phyloP scores from a whole-genome alignment of 1,139 yeast species.

The Sugiyamaella castrensis region DNA sequence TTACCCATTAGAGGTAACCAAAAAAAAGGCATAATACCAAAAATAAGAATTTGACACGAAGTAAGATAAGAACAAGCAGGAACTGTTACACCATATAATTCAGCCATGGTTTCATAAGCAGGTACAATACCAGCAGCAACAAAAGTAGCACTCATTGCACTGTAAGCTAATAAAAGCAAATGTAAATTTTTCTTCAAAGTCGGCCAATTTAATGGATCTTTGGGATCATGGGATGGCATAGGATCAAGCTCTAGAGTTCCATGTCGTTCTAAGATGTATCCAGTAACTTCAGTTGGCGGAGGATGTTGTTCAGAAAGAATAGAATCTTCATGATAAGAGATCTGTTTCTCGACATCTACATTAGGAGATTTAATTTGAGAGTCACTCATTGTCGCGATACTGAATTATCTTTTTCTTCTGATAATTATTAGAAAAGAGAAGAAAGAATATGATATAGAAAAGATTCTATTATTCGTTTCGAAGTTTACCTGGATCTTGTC shows the following conservation, averaged over 20 bases:
- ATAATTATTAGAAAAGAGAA: too few species aligned
- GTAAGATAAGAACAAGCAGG: slow-evolving; percentile 21
- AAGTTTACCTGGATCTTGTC: too few species aligned
- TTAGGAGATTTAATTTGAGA: neutral
- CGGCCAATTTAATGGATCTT: slow-evolving; percentile 25
- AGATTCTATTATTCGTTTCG: too few species aligned
- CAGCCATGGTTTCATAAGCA: slow-evolving; percentile 22
- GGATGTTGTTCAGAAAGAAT: slow-evolving; percentile 1
- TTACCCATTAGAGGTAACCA: slow-evolving; percentile 22
- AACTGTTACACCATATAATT: slow-evolving; percentile 18
- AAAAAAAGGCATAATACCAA: slow-evolving; percentile 22
- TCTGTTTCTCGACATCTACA: slow-evolving; percentile 1
- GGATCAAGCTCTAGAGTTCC: slow-evolving; percentile 26
- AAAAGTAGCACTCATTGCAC: slow-evolving; percentile 21
- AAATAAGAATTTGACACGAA: slow-evolving; percentile 20
- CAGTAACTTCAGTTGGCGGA: slow-evolving; percentile 1
- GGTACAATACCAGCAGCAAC: slow-evolving; percentile 25
- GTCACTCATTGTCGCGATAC: neutral
- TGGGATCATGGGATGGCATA: slow-evolving; percentile 19
- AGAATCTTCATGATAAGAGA: neutral
- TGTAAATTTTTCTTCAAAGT: slow-evolving; percentile 17
- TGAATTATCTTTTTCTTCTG: too few species aligned
- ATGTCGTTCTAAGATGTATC: slow-evolving; percentile 20
- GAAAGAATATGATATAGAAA: too few species aligned
- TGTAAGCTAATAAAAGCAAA: slow-evolving; percentile 19